phyloP scores from a whole-genome alignment of 371 early-diverging fungal species.

The Mortierella sp. region DNA sequence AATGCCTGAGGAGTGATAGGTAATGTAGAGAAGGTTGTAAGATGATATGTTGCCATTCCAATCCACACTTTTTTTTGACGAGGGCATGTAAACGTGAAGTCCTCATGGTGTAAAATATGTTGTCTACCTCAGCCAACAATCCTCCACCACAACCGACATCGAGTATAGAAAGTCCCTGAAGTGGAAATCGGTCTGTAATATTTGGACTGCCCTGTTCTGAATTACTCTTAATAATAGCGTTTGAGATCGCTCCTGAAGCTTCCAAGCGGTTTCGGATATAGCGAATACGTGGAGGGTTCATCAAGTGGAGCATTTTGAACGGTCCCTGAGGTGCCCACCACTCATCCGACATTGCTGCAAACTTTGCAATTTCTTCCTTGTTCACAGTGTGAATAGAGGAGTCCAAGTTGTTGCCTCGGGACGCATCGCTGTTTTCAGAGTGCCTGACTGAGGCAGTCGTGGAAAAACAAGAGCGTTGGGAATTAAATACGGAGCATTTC shows the following conservation, averaged over 20 bases:
- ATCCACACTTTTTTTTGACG: neutral
- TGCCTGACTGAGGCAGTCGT: slow-evolving; percentile 1
- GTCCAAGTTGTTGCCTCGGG: neutral
- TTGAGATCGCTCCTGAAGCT: slow-evolving; percentile 34
- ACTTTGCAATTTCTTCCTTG: slow-evolving; percentile 86
- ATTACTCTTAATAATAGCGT: slow-evolving; percentile 13
- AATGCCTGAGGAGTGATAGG: slow-evolving; percentile 65
- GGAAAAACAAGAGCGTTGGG: neutral
- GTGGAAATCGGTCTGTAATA: slow-evolving; percentile 58
- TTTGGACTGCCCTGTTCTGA: neutral
- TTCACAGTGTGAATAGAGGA: slow-evolving; percentile 66
- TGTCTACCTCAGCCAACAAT: slow-evolving; percentile 81
- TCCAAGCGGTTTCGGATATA: slow-evolving; percentile 79
- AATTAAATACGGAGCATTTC: neutral
- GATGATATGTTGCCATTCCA: neutral
- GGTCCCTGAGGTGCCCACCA: slow-evolving; percentile 97
- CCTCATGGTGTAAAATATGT: neutral
- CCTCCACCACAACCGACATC: slow-evolving; percentile 98
- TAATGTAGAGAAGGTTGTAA: neutral
- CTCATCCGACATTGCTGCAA: slow-evolving; percentile 76
- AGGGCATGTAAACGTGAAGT: no score
- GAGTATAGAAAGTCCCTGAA: slow-evolving; percentile 75
- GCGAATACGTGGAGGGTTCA: slow-evolving; percentile 88
- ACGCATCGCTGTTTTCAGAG: neutral
- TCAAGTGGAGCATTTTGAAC: slow-evolving; percentile 88